A percentile compares a stretch with the other conserved stretches of the same genome.
phyloP scores from a whole-genome alignment of 2,329 filamentous ascomycete genomes.

The Fusarium sp. region DNA sequence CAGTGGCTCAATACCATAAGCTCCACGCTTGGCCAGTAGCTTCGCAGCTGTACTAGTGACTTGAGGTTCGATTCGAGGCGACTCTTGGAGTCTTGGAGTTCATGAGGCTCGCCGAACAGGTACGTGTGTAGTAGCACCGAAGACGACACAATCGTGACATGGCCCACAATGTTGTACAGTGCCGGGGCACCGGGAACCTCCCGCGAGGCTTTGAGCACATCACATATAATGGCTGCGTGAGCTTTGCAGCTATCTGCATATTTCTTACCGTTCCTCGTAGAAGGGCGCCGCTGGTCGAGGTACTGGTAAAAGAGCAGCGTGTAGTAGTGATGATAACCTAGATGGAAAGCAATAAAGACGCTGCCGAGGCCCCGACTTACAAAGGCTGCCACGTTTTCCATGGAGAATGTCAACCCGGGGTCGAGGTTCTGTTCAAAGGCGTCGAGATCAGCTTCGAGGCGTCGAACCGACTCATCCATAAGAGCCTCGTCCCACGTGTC shows the following conservation, averaged over 20 bases:
- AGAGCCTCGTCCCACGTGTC: slow-evolving; percentile 44
- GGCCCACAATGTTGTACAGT: slow-evolving; percentile 48
- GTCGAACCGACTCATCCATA: slow-evolving; percentile 37
- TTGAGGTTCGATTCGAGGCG: slow-evolving; percentile 47
- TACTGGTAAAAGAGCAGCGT: slow-evolving; percentile 49
- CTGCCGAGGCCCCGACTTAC: slow-evolving; percentile 42
- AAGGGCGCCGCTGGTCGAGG: slow-evolving; percentile 44
- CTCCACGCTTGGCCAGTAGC: slow-evolving; percentile 49
- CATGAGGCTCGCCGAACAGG: slow-evolving; percentile 46
- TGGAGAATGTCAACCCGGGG: slow-evolving; percentile 32
- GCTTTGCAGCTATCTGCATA: slow-evolving; percentile 46
- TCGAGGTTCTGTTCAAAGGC: slow-evolving; percentile 40
- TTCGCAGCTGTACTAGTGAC: slow-evolving; percentile 44
- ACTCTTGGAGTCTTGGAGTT: slow-evolving; percentile 39
- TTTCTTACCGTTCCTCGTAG: slow-evolving; percentile 41
- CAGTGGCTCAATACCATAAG: slow-evolving; percentile 40
- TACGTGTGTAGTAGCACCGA: slow-evolving; percentile 48
- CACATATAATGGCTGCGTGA: slow-evolving; percentile 44
- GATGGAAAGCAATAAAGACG: slow-evolving; percentile 47
- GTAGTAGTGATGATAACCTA: slow-evolving; percentile 48
- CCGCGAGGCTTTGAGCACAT: slow-evolving; percentile 43
- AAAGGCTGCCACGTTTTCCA: slow-evolving; percentile 42
- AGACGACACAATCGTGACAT: slow-evolving; percentile 49
- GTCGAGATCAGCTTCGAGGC: slow-evolving; percentile 34
- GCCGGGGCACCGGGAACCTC: slow-evolving; percentile 40